Conservation (phyloP, 1,284 basidiomycete genomes). For the Puccinia triticina region DNA sequence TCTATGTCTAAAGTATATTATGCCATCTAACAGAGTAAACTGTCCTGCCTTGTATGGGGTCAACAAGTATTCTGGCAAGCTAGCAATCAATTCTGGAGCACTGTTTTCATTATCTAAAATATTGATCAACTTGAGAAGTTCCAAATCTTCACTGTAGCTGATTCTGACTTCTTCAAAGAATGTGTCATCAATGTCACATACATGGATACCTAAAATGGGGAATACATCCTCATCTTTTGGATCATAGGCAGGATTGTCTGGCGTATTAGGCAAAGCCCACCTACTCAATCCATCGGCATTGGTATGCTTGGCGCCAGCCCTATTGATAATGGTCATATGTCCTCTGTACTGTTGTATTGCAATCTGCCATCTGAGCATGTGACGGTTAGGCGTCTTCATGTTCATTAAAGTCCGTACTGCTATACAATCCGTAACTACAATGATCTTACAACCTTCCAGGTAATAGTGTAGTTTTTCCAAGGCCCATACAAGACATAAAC, state of each 20-base stretch:
- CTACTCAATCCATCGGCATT: neutral
- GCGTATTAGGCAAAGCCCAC: no score
- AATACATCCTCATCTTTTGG: neutral
- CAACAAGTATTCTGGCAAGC: neutral
- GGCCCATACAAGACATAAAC: no score
- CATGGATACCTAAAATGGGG: neutral
- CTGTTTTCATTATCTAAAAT: no score
- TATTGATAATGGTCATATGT: neutral
- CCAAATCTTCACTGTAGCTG: no score
- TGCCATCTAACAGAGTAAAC: neutral
- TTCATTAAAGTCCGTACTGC: neutral
- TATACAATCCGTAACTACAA: neutral
- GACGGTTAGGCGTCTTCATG: neutral
- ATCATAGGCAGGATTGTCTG: no score
- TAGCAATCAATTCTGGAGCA: neutral
- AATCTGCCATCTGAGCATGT: constrained; percentile 13
- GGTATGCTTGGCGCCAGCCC: neutral
- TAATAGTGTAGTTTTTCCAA: neutral
- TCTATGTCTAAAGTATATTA: neutral
- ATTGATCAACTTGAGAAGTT: no score
- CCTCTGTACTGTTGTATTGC: neutral
- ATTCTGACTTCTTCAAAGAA: no score
- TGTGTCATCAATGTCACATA: no score
- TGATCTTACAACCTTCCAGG: neutral
- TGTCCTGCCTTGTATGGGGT: neutral